Percentiles rank a stretch among this genome's conserved stretches.
Evolutionary conservation across 2,329 filamentous ascomycete species (phyloP).

Genomic region (Aaosphaeria pasadenensis): DNA sequence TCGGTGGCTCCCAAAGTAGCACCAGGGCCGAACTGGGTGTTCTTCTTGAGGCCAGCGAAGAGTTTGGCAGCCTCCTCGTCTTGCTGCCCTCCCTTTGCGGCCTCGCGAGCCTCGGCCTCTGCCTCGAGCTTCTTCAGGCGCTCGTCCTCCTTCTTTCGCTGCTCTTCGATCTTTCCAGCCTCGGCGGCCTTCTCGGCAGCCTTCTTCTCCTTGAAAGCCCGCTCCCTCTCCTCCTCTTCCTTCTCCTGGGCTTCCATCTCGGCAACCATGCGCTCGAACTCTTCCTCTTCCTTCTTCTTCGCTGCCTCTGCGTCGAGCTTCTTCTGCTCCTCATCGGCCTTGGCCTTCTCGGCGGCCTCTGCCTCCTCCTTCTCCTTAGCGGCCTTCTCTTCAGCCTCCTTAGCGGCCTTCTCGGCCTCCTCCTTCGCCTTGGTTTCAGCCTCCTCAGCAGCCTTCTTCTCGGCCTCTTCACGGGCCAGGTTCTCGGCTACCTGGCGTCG

Average conservation of each 20-base stretch:
- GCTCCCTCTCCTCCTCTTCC: constrained; percentile 62
- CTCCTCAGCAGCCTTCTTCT: constrained; percentile 50
- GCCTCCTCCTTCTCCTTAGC: constrained; percentile 46
- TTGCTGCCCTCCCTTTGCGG: constrained; percentile 39
- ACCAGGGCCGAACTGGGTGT: constrained; percentile 45
- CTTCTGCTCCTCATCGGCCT: constrained; percentile 21
- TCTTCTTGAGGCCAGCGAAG: constrained; percentile 50
- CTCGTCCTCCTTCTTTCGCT: constrained; percentile 50
- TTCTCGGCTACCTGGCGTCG: constrained; percentile 67
- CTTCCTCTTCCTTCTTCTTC: constrained; percentile 39
- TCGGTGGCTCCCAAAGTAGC: constrained; percentile 29
- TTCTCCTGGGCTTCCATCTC: constrained; percentile 54
- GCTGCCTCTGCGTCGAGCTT: constrained; percentile 18
- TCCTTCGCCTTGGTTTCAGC: constrained; percentile 41
- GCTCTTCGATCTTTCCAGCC: constrained; percentile 26
- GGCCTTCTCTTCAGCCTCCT: constrained; percentile 51
- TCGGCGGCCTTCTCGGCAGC: constrained; percentile 56
- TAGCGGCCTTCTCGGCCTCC: constrained; percentile 40
- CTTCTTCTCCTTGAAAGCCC: constrained; percentile 65
- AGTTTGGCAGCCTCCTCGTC: constrained; percentile 44
- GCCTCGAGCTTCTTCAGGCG: constrained; percentile 48
- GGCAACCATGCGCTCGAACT: constrained; percentile 59
- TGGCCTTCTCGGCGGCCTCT: constrained; percentile 23
- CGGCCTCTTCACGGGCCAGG: constrained; percentile 56
- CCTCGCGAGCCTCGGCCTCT: constrained; percentile 49